Evolutionary conservation across 2,329 filamentous ascomycete genomes (phyloP).

Genomic region (Cladophialophora exuberans): DNA sequence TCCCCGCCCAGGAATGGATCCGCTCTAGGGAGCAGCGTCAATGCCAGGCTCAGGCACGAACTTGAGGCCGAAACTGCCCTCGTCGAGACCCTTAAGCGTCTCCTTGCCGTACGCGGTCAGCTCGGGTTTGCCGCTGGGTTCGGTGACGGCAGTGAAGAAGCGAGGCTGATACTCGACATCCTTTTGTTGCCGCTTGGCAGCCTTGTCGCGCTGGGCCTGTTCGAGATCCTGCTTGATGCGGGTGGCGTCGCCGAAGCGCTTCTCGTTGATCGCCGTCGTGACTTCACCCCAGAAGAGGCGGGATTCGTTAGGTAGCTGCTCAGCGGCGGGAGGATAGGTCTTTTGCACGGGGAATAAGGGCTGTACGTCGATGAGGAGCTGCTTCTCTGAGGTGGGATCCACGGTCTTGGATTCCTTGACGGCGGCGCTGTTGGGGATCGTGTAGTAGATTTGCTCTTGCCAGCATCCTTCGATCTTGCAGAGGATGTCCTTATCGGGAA

Average conservation of each 20-base stretch:
- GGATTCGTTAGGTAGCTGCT: conserved; percentile 87
- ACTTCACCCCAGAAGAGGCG: conserved; percentile 85
- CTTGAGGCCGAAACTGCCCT: conserved; percentile 31
- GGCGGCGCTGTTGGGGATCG: conserved; percentile 36
- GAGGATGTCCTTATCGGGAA: conserved; percentile 81
- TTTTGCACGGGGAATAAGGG: conserved; percentile 82
- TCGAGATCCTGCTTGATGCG: conserved; percentile 88
- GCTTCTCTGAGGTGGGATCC: conserved; percentile 58
- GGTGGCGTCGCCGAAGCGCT: conserved; percentile 84
- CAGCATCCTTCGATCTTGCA: conserved; percentile 82
- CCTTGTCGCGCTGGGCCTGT: conserved; percentile 83
- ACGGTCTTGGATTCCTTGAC: conserved; percentile 42
- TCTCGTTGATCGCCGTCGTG: conserved; percentile 79
- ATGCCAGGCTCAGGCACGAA: conserved; percentile 24
- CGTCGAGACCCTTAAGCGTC: conserved; percentile 60
- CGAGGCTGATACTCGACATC: conserved; percentile 78
- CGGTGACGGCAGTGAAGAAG: conserved; percentile 75
- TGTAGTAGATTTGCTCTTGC: conserved; percentile 72
- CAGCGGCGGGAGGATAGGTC: conserved; percentile 72
- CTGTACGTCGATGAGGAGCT: conserved; percentile 84
- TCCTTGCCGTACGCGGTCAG: conserved; percentile 65
- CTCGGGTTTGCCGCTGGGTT: conserved; percentile 63
- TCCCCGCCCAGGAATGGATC: no score
- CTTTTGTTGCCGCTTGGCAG: conserved; percentile 73
- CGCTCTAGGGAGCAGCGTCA: conserved; percentile 4